phyloP scores from a whole-genome alignment of 2,329 filamentous ascomycete genomes.

The Stemphylium vesicarium region DNA sequence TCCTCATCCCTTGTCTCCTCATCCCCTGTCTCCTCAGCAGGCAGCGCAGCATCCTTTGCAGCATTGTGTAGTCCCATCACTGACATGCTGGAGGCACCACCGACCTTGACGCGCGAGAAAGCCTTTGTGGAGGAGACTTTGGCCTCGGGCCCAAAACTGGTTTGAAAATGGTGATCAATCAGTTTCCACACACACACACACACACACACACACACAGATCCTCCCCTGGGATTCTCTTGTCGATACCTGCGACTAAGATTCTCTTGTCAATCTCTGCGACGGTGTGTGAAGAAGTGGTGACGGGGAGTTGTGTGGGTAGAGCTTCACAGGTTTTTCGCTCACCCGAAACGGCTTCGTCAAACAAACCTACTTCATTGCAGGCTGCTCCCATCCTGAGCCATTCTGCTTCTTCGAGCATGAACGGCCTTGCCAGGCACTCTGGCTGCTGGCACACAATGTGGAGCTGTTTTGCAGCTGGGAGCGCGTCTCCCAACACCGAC shows the following conservation, averaged over 20 bases:
- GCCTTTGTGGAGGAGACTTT: conserved; percentile 6
- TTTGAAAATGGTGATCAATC: not conserved
- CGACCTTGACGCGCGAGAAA: conserved; percentile 3
- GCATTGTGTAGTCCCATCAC: not conserved
- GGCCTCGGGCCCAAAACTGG: conserved; percentile 13
- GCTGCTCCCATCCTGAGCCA: conserved; percentile 17
- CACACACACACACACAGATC: conserved; percentile 3
- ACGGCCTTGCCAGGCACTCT: conserved; percentile 17
- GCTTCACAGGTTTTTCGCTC: conserved; percentile 15
- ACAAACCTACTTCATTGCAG: conserved; percentile 19
- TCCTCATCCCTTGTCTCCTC: not conserved
- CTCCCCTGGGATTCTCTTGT: not conserved
- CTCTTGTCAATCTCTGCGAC: not conserved
- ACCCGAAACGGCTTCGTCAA: conserved; percentile 14
- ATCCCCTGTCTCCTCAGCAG: not conserved
- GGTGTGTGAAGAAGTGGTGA: conserved; percentile 8
- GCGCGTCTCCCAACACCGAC: conserved; percentile 14
- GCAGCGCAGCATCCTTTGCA: not conserved
- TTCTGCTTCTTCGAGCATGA: conserved; percentile 21
- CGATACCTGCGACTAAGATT: not conserved
- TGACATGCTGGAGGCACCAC: not conserved
- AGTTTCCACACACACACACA: conserved; percentile 7
- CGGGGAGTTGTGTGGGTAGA: conserved; percentile 7
- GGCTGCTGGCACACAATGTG: conserved; percentile 17
- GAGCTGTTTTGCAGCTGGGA: conserved; percentile 10